phyloP scores from a whole-genome alignment of 2,329 filamentous ascomycete genomes.

The Alternaria brassicicola region DNA sequence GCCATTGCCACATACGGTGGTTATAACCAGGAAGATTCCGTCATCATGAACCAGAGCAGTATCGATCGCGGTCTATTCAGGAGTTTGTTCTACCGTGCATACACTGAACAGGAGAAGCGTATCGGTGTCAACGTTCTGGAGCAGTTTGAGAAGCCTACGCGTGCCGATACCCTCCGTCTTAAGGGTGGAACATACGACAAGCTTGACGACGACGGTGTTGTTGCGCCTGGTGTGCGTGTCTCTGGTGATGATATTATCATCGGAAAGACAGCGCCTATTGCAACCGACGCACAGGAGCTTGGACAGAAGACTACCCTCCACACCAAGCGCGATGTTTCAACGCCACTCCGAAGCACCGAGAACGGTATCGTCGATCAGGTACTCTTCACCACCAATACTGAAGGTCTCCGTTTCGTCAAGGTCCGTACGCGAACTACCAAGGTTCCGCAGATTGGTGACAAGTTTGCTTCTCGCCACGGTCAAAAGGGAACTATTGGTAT shows the following conservation, averaged over 20 bases:
- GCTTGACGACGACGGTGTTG: conserved; percentile 93
- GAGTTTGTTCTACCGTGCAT: conserved; percentile 96
- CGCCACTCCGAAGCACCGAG: conserved; percentile 91
- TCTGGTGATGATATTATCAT: conserved; percentile 99
- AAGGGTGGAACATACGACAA: conserved; percentile 98
- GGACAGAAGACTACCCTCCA: conserved; percentile 90
- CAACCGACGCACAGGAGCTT: conserved; percentile 89
- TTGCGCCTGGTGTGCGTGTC: conserved; percentile 90
- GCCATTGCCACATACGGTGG: conserved; percentile 97
- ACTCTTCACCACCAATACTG: conserved; percentile 89
- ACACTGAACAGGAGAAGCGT: conserved; percentile 95
- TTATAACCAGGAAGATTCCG: conserved; percentile 99
- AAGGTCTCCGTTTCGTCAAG: conserved; percentile 95
- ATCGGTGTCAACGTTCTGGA: conserved; percentile 93
- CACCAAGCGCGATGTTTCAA: conserved; percentile 93
- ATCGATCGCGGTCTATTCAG: conserved; percentile 97
- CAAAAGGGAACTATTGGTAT: conserved; percentile 99
- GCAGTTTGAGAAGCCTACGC: conserved; percentile 92
- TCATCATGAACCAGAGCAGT: conserved; percentile 99
- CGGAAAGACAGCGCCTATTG: conserved; percentile 95
- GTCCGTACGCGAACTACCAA: conserved; percentile 97
- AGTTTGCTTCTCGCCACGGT: conserved; percentile 98
- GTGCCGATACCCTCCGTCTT: conserved; percentile 84
- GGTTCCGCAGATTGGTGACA: conserved; percentile 97
- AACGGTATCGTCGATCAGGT: conserved; percentile 96